Base-by-base conservation (phyloP, 2,329 filamentous ascomycete genomes). In the Sphaerostilbella broomeana region DNA sequence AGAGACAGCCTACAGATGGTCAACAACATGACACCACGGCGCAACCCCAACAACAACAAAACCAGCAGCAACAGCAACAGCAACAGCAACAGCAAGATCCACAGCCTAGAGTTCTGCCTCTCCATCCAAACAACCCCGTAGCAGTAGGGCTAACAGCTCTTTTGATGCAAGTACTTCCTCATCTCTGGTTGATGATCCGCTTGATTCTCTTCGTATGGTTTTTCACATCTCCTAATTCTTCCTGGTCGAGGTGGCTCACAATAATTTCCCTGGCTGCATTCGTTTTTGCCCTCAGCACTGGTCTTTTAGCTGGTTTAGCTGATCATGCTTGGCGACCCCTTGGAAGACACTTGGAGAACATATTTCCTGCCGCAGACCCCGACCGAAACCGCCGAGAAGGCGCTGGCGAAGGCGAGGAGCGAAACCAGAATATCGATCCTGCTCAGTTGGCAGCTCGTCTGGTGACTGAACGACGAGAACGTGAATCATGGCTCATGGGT, bases 161-260 rank as follows among this genome's bases (percentile, higher is more conserved):
- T 10, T 38, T 64, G 5, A 45, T 61, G 38, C 55, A 57, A 12
- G 38, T 76, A n/a, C 74, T 72, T 64, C 75, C 75, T n/a, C 71
- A 80, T 37, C 53, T 82, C 19, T 82, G 77, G 78, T 64, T 81
- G 36, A 48, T 80, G 1, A 60, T 77, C 24, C 70, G 78, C 6
- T 58, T 83, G 7, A 63, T 67, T 9, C 58, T 75, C 5, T 79
- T 82, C 53, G 69, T 81, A 10, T 82, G 76, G 75, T 77, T 79
- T 59, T 81, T 82, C 45, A 80, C 77, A 1, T 69, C 70, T 8
- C 70, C 73, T 0, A 67, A 69, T 30, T 65, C 70, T 2, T 79
- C 69, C 50, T 81, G 76, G 76, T 69, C 68, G 7, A 69, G 77
- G 33, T 79, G 72, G 70, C 50, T 75, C 6, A 70, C 70, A 15